Evolutionary conservation across 306 rosid genomes (phyloP), one percentile per base, ranked within the genome.

Genomic region (Mucuna pruriens): DNA sequence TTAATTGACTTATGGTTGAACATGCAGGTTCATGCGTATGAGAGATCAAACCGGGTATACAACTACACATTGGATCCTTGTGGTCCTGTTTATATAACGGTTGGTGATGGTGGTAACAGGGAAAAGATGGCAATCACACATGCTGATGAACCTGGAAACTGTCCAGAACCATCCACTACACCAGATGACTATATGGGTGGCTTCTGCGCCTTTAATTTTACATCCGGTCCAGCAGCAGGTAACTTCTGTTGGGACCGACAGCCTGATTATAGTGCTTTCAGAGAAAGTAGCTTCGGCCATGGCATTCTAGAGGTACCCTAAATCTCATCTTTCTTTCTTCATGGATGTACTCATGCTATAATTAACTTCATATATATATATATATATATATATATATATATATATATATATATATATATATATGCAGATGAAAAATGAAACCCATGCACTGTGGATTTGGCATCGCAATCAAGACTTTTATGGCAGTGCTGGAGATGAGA

Each of bases 261-360:
- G 76, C 99, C 97, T 7, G 95, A 90, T 19, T 93, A 89, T 33
- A 95, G 99, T 49, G 99, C 99, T 17, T 90, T 85, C 75, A 86
- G 97, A 84, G 99, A 95, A 82, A 92, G 97, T 74, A 95, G 99
- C 86, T 95, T 93, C 6, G 99, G 99, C 36, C 99, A 95, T 80
- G 99, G 99, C 9, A 91, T 93, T 88, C 88, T 95, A 29, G 97
- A 93, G 99, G 98, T 92, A 23, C 6, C n/a, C n/a, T n/a, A n/a
- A n/a, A 57, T 20, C n/a, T 25, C 68, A 40, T 4, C 51, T 57
- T 71, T 64, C 77, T 66, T 78, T 84, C 75, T 70, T 40, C 44
- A 48, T 38, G 29, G 66, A n/a, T n/a, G n/a, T n/a, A n/a, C n/a
- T n/a, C n/a, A n/a, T n/a, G n/a, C n/a, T n/a, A n/a, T n/a, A n/a